These are phyloP conservation scores for Hamamelis virginiana DNA, from an alignment of 164 flowering plant species.

Conservation along the genomic window DNA sequence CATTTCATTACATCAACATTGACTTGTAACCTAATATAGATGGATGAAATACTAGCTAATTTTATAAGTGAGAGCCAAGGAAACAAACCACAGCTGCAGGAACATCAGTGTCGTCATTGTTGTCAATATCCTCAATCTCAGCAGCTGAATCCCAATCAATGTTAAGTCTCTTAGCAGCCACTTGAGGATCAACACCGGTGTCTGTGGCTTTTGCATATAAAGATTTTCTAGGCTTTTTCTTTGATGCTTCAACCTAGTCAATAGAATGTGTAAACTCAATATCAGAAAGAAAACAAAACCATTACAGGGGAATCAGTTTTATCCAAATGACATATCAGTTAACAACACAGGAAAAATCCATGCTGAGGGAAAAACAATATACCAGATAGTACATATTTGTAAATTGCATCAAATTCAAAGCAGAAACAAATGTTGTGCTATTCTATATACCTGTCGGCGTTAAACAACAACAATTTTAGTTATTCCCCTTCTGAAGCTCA, in stretches of 20 bases:
- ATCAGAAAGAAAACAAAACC: neutral
- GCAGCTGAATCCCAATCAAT: slow-evolving; percentile 96
- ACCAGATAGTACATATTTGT: too few species aligned
- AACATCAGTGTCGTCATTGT: slow-evolving; percentile 55
- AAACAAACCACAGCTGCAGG: slow-evolving; percentile 76
- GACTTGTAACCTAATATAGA: too few species aligned
- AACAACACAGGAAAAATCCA: too few species aligned
- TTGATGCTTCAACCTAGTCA: slow-evolving; percentile 58
- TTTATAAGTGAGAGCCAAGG: neutral
- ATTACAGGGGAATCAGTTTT: neutral
- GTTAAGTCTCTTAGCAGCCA: slow-evolving; percentile 83
- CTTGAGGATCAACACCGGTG: slow-evolving; percentile 78
- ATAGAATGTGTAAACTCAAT: neutral
- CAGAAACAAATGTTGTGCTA: too few species aligned
- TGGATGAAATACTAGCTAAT: neutral
- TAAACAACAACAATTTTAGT: too few species aligned
- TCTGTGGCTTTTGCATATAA: slow-evolving; percentile 83
- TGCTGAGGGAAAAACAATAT: too few species aligned
- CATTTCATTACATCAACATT: too few species aligned
- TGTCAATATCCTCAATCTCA: slow-evolving; percentile 63
- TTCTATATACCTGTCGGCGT: too few species aligned
- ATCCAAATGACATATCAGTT: neutral
- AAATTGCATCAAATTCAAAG: too few species aligned
- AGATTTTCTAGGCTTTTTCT: slow-evolving; percentile 62
- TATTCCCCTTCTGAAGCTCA: too few species aligned